Base-by-base conservation (phyloP, 139 green algal genomes). In the Desmodesmus armatus region DNA sequence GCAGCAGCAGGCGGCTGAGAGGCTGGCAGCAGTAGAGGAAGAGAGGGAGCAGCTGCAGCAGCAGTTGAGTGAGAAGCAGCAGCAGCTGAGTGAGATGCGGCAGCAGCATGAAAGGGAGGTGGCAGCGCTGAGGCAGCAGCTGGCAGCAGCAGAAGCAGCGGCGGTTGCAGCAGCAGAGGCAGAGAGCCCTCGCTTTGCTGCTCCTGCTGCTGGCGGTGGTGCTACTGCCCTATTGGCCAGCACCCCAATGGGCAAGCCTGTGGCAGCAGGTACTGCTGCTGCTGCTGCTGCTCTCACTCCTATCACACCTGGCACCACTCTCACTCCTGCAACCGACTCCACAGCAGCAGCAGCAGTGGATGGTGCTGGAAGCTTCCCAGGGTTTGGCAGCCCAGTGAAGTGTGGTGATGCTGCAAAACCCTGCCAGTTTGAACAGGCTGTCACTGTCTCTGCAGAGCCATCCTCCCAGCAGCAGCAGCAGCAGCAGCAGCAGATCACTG, bases 151-250 rank as follows among this genome's bases (percentile, higher is more conserved):
- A 6, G 1, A 25, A 35, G 67, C 39, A 53, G 67, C 67, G 33
- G 21, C 67, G n/a, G 67, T 0, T 53, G 37, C 37, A 67, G 23
- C 58, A 67, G 58, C 17, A 67, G 6, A 67, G 21, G 21, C n/a
- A 67, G 21, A 35, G 67, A 4, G 33, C 31, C 65, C 23, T 6
- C 25, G n/a, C 39, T 40, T 41, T 29, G 41, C 31, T 67, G 47
- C 73, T 47, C 47, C 73, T 62, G 70, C 70, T 58, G 40, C 39
- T 78, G 39, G 29, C 17, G 63, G 3, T 55, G 69, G 21, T 76
- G 35, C 25, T 41, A 44, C 69, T 76, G 69, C 39, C 37, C 33
- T 51, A 35, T 41, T 78, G 40, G 3, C 21, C 71, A 13, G 43
- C 27, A 13, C 47, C 7, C 47, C 7, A 21, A 55, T 55, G 9